Percentiles rank a stretch among this genome's conserved stretches.
Evolutionary conservation across 768 basidiomycete species (phyloP).

Genomic region (Lactarius hatsudake): DNA sequence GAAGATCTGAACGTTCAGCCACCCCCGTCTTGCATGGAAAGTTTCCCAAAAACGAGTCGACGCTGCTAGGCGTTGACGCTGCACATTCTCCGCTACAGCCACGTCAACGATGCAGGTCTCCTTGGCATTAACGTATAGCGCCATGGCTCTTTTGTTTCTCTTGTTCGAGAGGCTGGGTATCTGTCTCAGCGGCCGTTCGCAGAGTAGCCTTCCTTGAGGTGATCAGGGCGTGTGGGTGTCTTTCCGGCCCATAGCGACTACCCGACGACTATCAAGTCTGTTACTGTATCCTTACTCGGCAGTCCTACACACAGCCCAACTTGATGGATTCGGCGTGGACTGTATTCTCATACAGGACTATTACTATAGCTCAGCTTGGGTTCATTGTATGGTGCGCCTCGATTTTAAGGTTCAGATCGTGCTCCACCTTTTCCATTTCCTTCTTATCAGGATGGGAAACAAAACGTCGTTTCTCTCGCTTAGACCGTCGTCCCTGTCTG

Average conservation of each 20-base stretch:
- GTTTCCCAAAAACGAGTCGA: too few relatives aligned
- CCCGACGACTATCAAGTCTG: not conserved
- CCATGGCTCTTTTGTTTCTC: not conserved
- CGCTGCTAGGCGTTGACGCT: not conserved
- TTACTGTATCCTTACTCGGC: not conserved
- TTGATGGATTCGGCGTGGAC: not conserved
- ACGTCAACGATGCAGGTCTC: not conserved
- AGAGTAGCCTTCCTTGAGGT: not conserved
- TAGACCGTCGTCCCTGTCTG: too few relatives aligned
- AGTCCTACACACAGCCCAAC: not conserved
- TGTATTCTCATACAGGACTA: not conserved
- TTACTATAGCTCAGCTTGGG: not conserved
- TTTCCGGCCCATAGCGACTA: not conserved
- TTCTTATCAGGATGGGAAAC: too few relatives aligned
- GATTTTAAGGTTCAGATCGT: too few relatives aligned
- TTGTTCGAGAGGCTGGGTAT: not conserved
- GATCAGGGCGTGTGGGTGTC: not conserved
- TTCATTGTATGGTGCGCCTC: not conserved
- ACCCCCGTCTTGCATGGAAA: too few relatives aligned
- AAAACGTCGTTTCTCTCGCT: too few relatives aligned
- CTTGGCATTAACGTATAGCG: not conserved
- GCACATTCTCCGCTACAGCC: not conserved
- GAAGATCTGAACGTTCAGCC: too few relatives aligned
- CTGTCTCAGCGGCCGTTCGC: not conserved
- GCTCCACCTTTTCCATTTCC: too few relatives aligned